Conservation (phyloP, 306 rosid genomes). For the Rubus idaeus region DNA sequence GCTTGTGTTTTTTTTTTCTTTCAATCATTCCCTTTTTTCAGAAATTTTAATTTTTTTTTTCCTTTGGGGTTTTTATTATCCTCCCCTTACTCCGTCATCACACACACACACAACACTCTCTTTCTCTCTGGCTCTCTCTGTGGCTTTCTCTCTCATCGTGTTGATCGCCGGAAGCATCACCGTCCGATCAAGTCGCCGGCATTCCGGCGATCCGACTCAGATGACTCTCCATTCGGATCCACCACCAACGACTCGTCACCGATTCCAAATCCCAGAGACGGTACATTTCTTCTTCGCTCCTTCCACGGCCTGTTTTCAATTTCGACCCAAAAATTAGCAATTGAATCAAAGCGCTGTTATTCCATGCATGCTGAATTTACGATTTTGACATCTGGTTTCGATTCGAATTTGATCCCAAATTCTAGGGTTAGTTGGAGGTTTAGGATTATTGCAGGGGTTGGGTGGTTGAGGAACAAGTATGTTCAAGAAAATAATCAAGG, state of each 20-base stretch:
- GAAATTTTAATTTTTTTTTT: background rate
- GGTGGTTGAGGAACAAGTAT: conserved; percentile 31
- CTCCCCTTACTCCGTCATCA: conserved; percentile 19
- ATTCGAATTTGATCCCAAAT: conserved; percentile 29
- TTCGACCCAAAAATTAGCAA: background rate
- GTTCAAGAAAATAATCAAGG: conserved; percentile 88
- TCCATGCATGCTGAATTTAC: conserved; percentile 30
- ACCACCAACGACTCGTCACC: conserved; percentile 1
- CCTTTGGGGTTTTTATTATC: conserved; percentile 36
- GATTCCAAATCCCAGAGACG: conserved; percentile 15
- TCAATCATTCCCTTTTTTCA: conserved; percentile 1
- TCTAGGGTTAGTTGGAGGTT: conserved; percentile 43
- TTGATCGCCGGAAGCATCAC: conserved; percentile 55
- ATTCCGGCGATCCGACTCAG: conserved; percentile 50
- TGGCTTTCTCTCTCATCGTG: conserved; percentile 27
- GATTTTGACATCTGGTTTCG: background rate
- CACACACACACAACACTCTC: conserved; percentile 26
- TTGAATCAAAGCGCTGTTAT: no score
- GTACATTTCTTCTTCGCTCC: conserved; percentile 40
- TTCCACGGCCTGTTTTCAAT: conserved; percentile 32
- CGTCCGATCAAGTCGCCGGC: conserved; percentile 45
- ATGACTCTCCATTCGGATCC: conserved; percentile 48
- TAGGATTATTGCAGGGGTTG: conserved; percentile 28
- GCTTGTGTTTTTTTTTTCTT: background rate
- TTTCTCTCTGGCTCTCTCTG: conserved; percentile 29